A percentile compares a stretch with the other conserved stretches of the same genome.
These are phyloP conservation scores for Cucumis hystrix DNA, from an alignment of 306 rosid genomes.

Conservation along the genomic window DNA sequence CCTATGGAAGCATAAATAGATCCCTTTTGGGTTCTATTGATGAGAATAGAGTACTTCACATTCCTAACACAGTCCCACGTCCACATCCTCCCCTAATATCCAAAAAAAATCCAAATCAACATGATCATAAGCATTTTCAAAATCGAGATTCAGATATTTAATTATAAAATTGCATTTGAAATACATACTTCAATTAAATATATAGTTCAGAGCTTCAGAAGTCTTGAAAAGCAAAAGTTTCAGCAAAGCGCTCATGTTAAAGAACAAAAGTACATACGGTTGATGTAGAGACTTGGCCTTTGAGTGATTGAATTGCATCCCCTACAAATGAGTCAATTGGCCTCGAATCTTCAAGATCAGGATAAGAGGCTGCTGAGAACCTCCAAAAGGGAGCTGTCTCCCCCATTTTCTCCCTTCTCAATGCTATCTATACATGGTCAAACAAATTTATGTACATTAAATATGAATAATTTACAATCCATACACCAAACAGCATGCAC, in stretches of 20 bases:
- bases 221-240: neutral
- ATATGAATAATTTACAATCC: neutral
- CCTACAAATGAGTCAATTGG: constrained; percentile 12
- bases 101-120: no score
- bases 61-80: no score
- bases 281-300: constrained; percentile 10
- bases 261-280: constrained; percentile 16
- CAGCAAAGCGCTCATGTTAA: neutral
- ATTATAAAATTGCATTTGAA: no score
- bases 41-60: no score
- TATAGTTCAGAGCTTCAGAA: neutral
- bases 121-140: no score
- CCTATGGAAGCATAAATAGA: no score
- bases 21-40: no score
- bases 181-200: neutral
- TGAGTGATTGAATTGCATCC: constrained; percentile 11
- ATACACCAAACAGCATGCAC: neutral
- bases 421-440: constrained; percentile 28
- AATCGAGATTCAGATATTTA: no score
- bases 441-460: neutral
- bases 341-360: constrained; percentile 31
- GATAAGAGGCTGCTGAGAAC: constrained; percentile 45
- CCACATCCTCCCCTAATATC: no score
- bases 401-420: constrained; percentile 47
- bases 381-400: constrained; percentile 59